A percentile compares a stretch with the other conserved stretches of the same genome.
Conservation (phyloP, 257 asterid genomes). For the Osmanthus fragrans region DNA sequence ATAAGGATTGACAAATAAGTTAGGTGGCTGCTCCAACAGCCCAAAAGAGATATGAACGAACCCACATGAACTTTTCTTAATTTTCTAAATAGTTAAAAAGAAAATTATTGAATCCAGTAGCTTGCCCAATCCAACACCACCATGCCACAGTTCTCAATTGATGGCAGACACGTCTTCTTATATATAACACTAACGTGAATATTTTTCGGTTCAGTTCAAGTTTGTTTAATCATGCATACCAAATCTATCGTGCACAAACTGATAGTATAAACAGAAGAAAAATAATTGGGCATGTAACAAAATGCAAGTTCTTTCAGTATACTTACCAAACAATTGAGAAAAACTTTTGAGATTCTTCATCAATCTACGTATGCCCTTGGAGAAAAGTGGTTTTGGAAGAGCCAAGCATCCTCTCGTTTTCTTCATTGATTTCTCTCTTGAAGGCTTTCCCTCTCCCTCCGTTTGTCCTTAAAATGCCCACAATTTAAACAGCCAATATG, state of each 20-base stretch:
- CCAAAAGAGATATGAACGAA: not conserved
- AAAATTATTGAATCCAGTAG: no score
- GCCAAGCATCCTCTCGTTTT: constrained; percentile 9
- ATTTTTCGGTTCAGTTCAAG: no score
- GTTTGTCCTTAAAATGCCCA: constrained; percentile 22
- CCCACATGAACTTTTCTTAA: not conserved
- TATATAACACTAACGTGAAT: no score
- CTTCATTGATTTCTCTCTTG: constrained; percentile 20
- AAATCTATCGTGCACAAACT: not conserved
- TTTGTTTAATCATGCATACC: no score
- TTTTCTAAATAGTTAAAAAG: no score
- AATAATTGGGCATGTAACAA: not conserved
- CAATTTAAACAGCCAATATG: not conserved
- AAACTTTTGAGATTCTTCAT: constrained; percentile 30
- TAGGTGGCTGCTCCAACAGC: not conserved
- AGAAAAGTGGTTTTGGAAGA: constrained; percentile 23
- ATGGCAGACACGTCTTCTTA: not conserved
- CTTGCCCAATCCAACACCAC: not conserved
- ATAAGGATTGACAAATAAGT: not conserved
- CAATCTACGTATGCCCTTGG: constrained; percentile 32
- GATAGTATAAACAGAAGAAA: not conserved
- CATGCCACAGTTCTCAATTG: not conserved
- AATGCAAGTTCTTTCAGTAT: not conserved
- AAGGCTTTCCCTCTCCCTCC: constrained; percentile 19
- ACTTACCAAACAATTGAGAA: constrained; percentile 39